Percentiles rank a stretch among this genome's conserved stretches.
These are phyloP conservation scores for Fusarium nematophilum DNA, from an alignment of 2,329 filamentous ascomycete genomes.

Conservation along the genomic window DNA sequence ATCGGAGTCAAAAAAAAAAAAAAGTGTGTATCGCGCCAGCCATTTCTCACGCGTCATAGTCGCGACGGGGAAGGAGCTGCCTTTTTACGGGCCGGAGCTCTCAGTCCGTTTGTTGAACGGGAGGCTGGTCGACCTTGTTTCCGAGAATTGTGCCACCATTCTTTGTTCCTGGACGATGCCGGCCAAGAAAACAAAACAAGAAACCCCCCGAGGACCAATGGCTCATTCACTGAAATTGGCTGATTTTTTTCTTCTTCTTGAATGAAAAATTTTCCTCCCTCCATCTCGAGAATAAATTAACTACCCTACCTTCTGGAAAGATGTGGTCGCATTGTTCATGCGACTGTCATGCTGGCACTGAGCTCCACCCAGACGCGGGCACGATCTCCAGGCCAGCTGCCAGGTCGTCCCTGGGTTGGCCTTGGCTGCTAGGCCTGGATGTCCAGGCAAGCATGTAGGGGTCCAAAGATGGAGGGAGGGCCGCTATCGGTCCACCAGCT, in stretches of 20 bases:
- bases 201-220: too few species aligned
- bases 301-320: constrained; percentile 25
- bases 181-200: constrained; percentile 17
- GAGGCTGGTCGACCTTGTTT: constrained; percentile 26
- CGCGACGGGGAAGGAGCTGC: constrained; percentile 29
- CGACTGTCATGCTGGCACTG: constrained; percentile 27
- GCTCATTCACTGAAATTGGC: too few species aligned
- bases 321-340: constrained; percentile 27
- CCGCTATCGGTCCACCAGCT: not conserved
- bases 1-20: constrained; percentile 6
- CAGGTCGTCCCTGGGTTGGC: not conserved
- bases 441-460: constrained; percentile 3
- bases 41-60: constrained; percentile 41
- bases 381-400: constrained; percentile 22
- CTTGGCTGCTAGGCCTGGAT: not conserved
- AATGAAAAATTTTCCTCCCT: constrained; percentile 10
- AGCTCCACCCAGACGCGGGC: constrained; percentile 27
- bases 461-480: constrained; percentile 6
- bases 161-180: constrained; percentile 30
- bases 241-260: not conserved
- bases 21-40: constrained; percentile 28
- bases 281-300: constrained; percentile 25
- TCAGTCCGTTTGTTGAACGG: constrained; percentile 1
- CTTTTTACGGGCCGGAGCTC: not conserved
- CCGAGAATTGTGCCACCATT: constrained; percentile 27